A percentile compares a stretch with the other conserved stretches of the same genome.
These are phyloP conservation scores for Pezicula neosporulosa DNA, from an alignment of 2,329 filamentous ascomycete genomes.

Conservation along the genomic window DNA sequence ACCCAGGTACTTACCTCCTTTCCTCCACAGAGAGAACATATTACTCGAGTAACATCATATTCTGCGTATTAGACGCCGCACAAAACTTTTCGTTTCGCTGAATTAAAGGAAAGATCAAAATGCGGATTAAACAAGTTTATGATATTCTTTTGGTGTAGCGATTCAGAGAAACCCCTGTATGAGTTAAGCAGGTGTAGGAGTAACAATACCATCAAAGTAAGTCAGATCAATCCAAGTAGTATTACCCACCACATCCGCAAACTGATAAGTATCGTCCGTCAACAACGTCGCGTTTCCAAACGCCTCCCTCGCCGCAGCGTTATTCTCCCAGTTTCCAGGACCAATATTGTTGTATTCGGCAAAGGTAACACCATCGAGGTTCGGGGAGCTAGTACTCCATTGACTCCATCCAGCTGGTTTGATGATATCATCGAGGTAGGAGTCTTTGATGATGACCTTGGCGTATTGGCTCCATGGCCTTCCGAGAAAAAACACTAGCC, in stretches of 20 bases:
- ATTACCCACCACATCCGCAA: constrained; percentile 35
- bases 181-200: constrained; percentile 20
- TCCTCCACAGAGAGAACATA: too few relatives aligned
- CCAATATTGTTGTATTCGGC: constrained; percentile 14
- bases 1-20: too few relatives aligned
- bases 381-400: constrained; percentile 33
- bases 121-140: too few relatives aligned
- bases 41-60: too few relatives aligned
- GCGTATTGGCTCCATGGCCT: constrained; percentile 46
- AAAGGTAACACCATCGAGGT: constrained; percentile 10
- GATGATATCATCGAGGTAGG: constrained; percentile 42
- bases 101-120: too few relatives aligned
- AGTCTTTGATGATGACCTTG: constrained; percentile 45
- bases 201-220: constrained; percentile 33
- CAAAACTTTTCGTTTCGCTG: too few relatives aligned
- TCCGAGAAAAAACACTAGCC: constrained; percentile 37
- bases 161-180: too few relatives aligned
- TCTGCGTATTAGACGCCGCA: too few relatives aligned
- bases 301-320: constrained; percentile 27
- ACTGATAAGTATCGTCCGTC: constrained; percentile 30
- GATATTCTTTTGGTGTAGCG: too few relatives aligned
- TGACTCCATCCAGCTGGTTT: constrained; percentile 44
- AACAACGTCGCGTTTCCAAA: constrained; percentile 33
- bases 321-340: constrained; percentile 23
- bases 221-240: constrained; percentile 39